Percentiles rank a stretch among this genome's conserved stretches.
Evolutionary conservation across 805 yeast genomes (phyloP).

Genomic region (Nakazawaea wickerhamii): DNA sequence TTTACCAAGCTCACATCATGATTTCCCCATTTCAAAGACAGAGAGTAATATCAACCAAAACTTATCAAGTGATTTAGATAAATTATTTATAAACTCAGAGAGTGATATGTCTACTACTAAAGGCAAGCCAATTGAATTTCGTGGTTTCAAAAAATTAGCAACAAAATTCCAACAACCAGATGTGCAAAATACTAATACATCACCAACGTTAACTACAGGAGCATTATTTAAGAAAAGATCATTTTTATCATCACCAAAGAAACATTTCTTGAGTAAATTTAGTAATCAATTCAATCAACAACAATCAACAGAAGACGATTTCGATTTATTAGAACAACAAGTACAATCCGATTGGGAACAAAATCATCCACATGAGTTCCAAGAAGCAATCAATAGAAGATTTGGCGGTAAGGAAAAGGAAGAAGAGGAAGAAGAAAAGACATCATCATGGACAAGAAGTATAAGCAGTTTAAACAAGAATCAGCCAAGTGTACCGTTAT

Average conservation of each 20-base stretch:
- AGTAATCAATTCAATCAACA: constrained; percentile 8
- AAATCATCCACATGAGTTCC: constrained; percentile 14
- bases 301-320: constrained; percentile 18
- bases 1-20: background rate
- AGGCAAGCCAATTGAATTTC: constrained; percentile 7
- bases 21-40: constrained; percentile 1
- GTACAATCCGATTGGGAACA: constrained; percentile 27
- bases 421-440: constrained; percentile 9
- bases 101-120: background rate
- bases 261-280: constrained; percentile 10
- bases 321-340: constrained; percentile 29
- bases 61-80: background rate
- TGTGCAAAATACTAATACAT: background rate
- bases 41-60: background rate
- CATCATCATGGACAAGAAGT: constrained; percentile 14
- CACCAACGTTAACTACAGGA: background rate
- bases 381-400: constrained; percentile 10
- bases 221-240: constrained; percentile 4
- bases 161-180: constrained; percentile 5
- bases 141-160: constrained; percentile 7
- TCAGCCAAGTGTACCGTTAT: constrained; percentile 6
- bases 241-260: constrained; percentile 10
- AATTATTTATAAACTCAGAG: background rate
- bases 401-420: constrained; percentile 3
- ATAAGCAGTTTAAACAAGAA: constrained; percentile 15